A percentile compares a stretch with the other conserved stretches of the same genome.
These are phyloP conservation scores for Lentinula raphanica DNA, from an alignment of 768 basidiomycete species.

Conservation along the genomic window DNA sequence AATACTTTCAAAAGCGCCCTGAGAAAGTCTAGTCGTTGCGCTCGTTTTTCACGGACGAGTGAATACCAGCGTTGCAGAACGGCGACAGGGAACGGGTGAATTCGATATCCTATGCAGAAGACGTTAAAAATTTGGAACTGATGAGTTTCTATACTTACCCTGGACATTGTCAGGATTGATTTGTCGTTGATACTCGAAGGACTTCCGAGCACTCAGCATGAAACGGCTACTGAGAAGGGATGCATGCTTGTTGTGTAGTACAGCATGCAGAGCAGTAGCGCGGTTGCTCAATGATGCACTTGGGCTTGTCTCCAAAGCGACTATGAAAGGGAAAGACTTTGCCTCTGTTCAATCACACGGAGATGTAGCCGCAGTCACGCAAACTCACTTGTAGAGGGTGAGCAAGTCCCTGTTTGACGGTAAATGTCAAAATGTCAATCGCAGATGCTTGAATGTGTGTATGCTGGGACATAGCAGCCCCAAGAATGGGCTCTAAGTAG, in stretches of 20 bases:
- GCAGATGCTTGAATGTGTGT: constrained; percentile 73
- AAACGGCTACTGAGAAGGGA: constrained; percentile 86
- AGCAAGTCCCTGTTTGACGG: constrained; percentile 90
- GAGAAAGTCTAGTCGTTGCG: constrained; percentile 79
- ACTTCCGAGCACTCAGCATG: constrained; percentile 69
- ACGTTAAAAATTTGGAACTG: neutral
- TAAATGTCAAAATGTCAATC: constrained; percentile 87
- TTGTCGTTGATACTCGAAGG: constrained; percentile 79
- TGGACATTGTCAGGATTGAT: constrained; percentile 41
- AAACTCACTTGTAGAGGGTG: constrained; percentile 80
- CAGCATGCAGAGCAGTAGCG: constrained; percentile 74
- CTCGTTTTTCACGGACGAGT: constrained; percentile 87
- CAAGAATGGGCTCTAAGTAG: constrained; percentile 76
- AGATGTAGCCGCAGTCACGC: neutral
- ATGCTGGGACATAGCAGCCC: constrained; percentile 71
- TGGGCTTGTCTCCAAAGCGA: constrained; percentile 88
- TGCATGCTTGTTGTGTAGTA: constrained; percentile 84
- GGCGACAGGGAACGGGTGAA: constrained; percentile 61
- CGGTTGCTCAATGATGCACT: constrained; percentile 55
- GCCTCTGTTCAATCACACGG: neutral
- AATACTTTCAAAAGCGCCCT: constrained; percentile 79
- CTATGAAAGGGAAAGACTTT: constrained; percentile 86
- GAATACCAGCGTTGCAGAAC: constrained; percentile 88
- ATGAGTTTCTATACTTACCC: constrained; percentile 34
- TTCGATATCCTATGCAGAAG: constrained; percentile 51